A percentile compares a stretch with the other conserved stretches of the same genome.
These are phyloP conservation scores for Globisporangium emineosum DNA, from an alignment of 352 stramenopile species.

Conservation along the genomic window DNA sequence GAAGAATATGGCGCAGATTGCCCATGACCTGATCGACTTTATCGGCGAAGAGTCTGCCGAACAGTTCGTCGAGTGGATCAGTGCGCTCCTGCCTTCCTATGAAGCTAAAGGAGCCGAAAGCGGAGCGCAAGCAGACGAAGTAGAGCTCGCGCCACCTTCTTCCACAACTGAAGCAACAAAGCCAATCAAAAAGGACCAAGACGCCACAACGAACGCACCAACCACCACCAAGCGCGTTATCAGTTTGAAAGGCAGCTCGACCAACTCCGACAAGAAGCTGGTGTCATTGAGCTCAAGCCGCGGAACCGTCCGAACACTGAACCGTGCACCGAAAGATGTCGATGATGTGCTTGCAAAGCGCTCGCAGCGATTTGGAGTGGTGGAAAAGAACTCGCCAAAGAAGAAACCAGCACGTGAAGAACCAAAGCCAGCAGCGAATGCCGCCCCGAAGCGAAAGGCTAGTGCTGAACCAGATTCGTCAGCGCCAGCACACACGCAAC, in stretches of 20 bases:
- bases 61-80: conserved; percentile 73
- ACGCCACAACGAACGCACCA: conserved; percentile 8
- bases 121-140: conserved; percentile 1
- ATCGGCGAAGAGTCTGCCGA: conserved; percentile 77
- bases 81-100: conserved; percentile 45
- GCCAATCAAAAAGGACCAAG: conserved; percentile 13
- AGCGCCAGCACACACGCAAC: conserved; percentile 3
- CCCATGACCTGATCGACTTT: conserved; percentile 79
- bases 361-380: conserved; percentile 72
- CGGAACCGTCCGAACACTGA: conserved; percentile 57
- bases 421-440: conserved; percentile 26
- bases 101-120: conserved; percentile 26
- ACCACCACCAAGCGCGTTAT: conserved; percentile 49
- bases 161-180: conserved; percentile 6
- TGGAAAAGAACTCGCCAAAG: conserved; percentile 32
- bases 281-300: conserved; percentile 39
- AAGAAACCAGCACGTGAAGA: conserved; percentile 21
- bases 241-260: conserved; percentile 47
- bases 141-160: conserved; percentile 6
- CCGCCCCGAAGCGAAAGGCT: conserved; percentile 19
- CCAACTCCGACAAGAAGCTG: conserved; percentile 41
- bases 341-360: conserved; percentile 61
- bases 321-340: conserved; percentile 34
- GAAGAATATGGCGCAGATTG: conserved; percentile 84
- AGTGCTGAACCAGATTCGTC: conserved; percentile 15